phyloP scores from a whole-genome alignment of 176 grass and related monocot species.

The Phoenix dactylifera region DNA sequence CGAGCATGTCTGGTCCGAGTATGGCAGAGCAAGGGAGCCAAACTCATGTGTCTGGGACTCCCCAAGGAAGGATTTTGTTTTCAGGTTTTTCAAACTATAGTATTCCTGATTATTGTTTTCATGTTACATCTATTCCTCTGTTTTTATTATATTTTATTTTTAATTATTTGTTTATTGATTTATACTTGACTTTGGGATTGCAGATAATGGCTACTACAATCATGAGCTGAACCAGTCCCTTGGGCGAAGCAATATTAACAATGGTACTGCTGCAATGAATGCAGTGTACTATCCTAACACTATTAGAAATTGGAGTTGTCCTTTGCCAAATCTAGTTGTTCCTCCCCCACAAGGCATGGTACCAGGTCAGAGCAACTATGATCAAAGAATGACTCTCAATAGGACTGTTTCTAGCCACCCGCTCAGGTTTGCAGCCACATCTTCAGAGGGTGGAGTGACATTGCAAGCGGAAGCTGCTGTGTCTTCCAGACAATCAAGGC shows the following conservation, averaged over 20 bases:
- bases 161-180: conserved; percentile 13
- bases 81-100: conserved; percentile 28
- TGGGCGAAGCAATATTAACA: conserved; percentile 15
- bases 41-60: conserved; percentile 11
- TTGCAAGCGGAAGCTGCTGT: conserved; percentile 4
- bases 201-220: not conserved
- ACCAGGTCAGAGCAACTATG: conserved; percentile 25
- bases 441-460: conserved; percentile 10
- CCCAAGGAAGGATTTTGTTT: conserved; percentile 12
- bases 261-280: not conserved
- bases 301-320: conserved; percentile 23
- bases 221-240: conserved; percentile 8
- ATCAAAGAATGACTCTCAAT: conserved; percentile 29
- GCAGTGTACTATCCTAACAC: conserved; percentile 14
- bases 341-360: conserved; percentile 9
- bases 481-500: conserved; percentile 46
- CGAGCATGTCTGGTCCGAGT: not conserved
- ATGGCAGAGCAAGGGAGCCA: conserved; percentile 23
- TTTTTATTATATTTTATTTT: not conserved
- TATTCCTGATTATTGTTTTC: too few species aligned
- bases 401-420: conserved; percentile 8
- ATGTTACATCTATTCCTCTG: too few species aligned
- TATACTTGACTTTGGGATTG: conserved; percentile 10
- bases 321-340: conserved; percentile 25
- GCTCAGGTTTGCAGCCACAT: conserved; percentile 24